Percentiles rank a stretch among this genome's conserved stretches.
Evolutionary conservation across 192 early-diverging fungal species (phyloP).

Genomic region (Dimargaris xerosporica): DNA sequence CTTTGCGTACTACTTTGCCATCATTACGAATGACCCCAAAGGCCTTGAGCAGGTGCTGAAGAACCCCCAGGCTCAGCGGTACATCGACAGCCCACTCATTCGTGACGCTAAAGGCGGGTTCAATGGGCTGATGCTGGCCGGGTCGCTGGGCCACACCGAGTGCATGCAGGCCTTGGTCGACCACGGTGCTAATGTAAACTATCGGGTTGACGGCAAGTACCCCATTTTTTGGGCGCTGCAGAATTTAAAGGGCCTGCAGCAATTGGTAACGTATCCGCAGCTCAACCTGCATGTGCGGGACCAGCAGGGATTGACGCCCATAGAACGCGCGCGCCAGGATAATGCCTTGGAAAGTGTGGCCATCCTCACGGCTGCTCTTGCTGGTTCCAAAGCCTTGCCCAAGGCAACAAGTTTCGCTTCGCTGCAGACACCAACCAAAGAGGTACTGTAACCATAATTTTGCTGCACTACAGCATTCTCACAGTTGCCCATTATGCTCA

Average conservation of each 20-base stretch:
- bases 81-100: not conserved
- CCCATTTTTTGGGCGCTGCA: slow-evolving; percentile 4
- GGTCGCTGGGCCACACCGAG: slow-evolving; percentile 2
- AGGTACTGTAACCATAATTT: too few relatives aligned
- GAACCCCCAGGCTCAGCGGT: not conserved
- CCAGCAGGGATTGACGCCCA: not conserved
- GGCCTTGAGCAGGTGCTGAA: not conserved
- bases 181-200: slow-evolving; percentile 5
- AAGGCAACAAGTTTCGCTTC: too few relatives aligned
- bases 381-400: too few relatives aligned
- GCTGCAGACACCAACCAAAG: too few relatives aligned
- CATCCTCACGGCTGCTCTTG: not conserved
- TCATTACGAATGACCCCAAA: not conserved
- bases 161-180: not conserved
- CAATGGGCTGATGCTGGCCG: slow-evolving; percentile 4
- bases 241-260: not conserved
- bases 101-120: slow-evolving; percentile 6
- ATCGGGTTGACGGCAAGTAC: not conserved
- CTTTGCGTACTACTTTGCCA: slow-evolving; percentile 1
- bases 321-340: slow-evolving; percentile 5
- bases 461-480: too few relatives aligned
- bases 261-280: not conserved
- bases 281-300: not conserved
- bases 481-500: too few relatives aligned
- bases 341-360: not conserved